Base-by-base conservation (phyloP, 176 grass and related monocot genomes). In the Tillandsia fasciculata region DNA sequence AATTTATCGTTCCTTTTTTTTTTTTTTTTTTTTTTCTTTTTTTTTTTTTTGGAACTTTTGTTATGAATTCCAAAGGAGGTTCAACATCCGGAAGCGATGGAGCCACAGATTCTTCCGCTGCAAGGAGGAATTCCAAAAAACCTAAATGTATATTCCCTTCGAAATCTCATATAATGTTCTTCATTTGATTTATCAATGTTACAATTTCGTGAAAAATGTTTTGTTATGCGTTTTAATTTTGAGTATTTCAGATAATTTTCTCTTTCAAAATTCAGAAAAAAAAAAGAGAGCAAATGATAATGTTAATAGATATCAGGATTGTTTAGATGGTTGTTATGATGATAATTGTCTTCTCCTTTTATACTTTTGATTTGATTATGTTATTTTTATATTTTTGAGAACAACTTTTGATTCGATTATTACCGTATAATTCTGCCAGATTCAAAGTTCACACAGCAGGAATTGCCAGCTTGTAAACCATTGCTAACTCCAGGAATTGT, bases 381-480 rank as follows among this genome's bases (percentile, higher is more conserved):
- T 24, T 24, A 24, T 24, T 24, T 24, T 24, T 24, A 24, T 24
- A 24, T 24, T 24, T 24, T 24, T 24, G 24, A 24, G 24, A 24
- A 24, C 0, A 24, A 42, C 7, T 42, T 42, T 42, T 42, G 33
- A 42, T 42, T 42, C 33, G 33, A 42, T 42, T 42, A 14, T 68
- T 73, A 49, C 29, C 24, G 9, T 3, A 14, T 64, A 8, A 71
- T 49, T 65, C 64, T 73, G 12, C 51, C 71, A 96, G 92, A 96
- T 87, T 96, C 92, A 11, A 86, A 78, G 81, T 96, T 96, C n/a
- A 90, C 88, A 10, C 93, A 92, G 51, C 93, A 92, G 74, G 93
- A 97, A 76, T 84, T 97, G 49, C 93, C 93, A 53, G 89, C 93
- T 77, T 97, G 93, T 68, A 97, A 97, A 70, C 93, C 93, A 51